Evolutionary conservation across 805 yeast genomes (phyloP).

Genomic region (Kodamaea kaohsiungensis): DNA sequence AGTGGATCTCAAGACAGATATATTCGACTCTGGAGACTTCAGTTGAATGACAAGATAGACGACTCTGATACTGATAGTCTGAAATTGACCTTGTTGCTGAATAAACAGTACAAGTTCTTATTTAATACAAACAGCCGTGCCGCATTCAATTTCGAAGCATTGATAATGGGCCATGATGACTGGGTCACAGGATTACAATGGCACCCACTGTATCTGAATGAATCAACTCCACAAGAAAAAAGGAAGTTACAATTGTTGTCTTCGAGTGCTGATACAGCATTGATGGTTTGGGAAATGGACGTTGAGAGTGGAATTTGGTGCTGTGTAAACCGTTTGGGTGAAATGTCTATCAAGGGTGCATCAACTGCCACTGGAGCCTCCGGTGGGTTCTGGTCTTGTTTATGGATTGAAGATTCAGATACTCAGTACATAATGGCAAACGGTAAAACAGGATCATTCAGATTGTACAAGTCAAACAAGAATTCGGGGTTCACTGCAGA

Average conservation of each 20-base stretch:
- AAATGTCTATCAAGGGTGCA: constrained; percentile 92
- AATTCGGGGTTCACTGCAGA: constrained; percentile 43
- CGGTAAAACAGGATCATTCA: constrained; percentile 92
- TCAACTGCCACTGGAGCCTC: constrained; percentile 96
- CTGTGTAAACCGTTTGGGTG: constrained; percentile 80
- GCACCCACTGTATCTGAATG: constrained; percentile 50
- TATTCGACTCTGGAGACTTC: constrained; percentile 84
- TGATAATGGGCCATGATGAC: constrained; percentile 97
- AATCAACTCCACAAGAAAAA: neutral
- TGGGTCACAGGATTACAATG: constrained; percentile 89
- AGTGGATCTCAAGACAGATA: constrained; percentile 92
- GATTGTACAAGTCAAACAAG: constrained; percentile 60
- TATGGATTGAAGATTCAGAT: constrained; percentile 59
- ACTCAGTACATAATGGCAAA: constrained; percentile 65
- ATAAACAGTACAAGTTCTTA: constrained; percentile 68
- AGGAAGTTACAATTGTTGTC: constrained; percentile 63
- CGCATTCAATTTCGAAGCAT: constrained; percentile 82
- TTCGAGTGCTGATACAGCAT: constrained; percentile 88
- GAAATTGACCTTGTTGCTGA: constrained; percentile 58
- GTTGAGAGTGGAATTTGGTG: constrained; percentile 86
- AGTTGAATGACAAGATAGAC: constrained; percentile 49
- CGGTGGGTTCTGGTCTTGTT: constrained; percentile 61
- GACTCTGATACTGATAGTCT: constrained; percentile 54
- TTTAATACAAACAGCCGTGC: constrained; percentile 37
- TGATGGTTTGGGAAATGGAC: constrained; percentile 95